Percentiles rank a stretch among this genome's conserved stretches.
phyloP scores from a whole-genome alignment of 352 stramenopile species.

The Lagenidium giganteum region DNA sequence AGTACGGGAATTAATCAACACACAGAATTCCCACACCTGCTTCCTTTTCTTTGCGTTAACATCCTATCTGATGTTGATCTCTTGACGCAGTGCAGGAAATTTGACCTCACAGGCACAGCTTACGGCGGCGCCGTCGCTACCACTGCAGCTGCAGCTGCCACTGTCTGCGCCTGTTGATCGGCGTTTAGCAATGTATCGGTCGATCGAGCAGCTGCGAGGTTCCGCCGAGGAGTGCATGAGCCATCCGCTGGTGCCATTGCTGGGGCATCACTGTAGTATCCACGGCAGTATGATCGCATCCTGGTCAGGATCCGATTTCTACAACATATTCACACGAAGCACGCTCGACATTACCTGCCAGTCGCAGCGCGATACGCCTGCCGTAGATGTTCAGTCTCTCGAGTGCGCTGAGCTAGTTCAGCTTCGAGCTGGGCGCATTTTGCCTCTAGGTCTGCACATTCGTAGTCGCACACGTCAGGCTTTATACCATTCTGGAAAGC shows the following conservation, averaged over 20 bases:
- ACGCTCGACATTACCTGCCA: too few relatives aligned
- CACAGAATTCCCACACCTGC: constrained; percentile 4
- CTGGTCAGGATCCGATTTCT: too few relatives aligned
- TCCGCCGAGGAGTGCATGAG: constrained; percentile 47
- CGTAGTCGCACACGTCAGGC: too few relatives aligned
- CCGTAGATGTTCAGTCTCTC: constrained; percentile 44
- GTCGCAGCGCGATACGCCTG: constrained; percentile 41
- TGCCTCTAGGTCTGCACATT: constrained; percentile 48
- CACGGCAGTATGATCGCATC: neutral
- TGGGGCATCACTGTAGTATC: constrained; percentile 30
- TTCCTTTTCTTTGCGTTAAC: too few relatives aligned
- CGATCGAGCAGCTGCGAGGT: constrained; percentile 38
- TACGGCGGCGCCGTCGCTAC: too few relatives aligned
- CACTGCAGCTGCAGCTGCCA: neutral
- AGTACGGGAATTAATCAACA: neutral
- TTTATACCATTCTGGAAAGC: too few relatives aligned
- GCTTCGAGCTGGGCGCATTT: constrained; percentile 45
- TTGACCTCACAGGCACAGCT: too few relatives aligned
- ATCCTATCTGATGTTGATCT: too few relatives aligned
- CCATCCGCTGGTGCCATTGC: constrained; percentile 7
- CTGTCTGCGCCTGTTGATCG: constrained; percentile 2
- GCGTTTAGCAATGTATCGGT: constrained; percentile 43
- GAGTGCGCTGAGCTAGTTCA: constrained; percentile 26
- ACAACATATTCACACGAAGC: too few relatives aligned
- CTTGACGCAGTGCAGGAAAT: too few relatives aligned